Percentiles rank a stretch among this genome's conserved stretches.
phyloP scores from a whole-genome alignment of 495 filamentous ascomycete genomes.

The Alectoria sarmentosa region DNA sequence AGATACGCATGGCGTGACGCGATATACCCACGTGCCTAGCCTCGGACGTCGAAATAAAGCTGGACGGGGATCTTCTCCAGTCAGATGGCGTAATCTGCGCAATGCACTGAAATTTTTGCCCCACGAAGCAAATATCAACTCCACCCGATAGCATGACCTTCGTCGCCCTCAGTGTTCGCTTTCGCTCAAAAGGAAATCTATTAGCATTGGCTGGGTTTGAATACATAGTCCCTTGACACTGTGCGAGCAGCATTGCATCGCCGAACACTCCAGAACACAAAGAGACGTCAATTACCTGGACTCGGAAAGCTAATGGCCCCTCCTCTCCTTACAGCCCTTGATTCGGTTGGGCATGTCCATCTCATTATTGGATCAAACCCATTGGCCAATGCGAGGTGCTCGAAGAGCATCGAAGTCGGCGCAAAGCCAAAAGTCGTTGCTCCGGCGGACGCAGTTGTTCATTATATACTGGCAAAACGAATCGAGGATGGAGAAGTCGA shows the following conservation, averaged over 20 bases:
- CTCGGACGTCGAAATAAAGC: neutral
- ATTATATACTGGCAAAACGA: constrained; percentile 65
- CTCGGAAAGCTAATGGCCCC: constrained; percentile 18
- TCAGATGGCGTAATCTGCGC: constrained; percentile 19
- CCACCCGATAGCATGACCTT: constrained; percentile 1
- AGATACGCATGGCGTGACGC: neutral
- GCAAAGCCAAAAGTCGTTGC: constrained; percentile 81
- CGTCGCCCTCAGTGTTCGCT: neutral
- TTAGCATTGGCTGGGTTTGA: neutral
- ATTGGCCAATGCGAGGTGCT: constrained; percentile 73
- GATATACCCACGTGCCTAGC: neutral
- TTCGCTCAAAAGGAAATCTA: neutral
- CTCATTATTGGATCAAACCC: constrained; percentile 81
- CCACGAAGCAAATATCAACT: neutral
- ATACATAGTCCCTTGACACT: constrained; percentile 6
- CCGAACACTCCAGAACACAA: constrained; percentile 10
- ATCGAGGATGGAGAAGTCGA: constrained; percentile 65
- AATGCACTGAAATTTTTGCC: constrained; percentile 2
- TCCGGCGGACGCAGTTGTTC: constrained; percentile 52
- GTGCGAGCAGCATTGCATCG: neutral
- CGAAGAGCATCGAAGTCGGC: constrained; percentile 76
- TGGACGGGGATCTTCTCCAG: constrained; percentile 18
- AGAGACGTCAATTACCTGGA: neutral
- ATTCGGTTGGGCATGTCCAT: constrained; percentile 72
- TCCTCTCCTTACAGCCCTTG: constrained; percentile 68